Percentiles rank a stretch among this genome's conserved stretches.
These are phyloP conservation scores for Clonostachys rosea DNA, from an alignment of 2,329 filamentous ascomycete genomes.

Conservation along the genomic window DNA sequence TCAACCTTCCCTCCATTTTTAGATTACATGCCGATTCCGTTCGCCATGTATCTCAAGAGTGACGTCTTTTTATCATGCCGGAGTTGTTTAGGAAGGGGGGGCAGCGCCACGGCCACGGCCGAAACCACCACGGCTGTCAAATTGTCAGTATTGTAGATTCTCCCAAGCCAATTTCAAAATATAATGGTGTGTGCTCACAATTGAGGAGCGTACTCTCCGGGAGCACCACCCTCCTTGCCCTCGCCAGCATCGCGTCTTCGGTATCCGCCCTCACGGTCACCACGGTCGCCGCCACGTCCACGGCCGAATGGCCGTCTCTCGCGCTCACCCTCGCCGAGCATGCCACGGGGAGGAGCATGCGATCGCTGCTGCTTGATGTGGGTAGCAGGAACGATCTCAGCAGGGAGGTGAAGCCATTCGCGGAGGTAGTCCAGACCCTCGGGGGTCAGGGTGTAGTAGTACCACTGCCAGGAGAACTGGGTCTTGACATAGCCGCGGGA, in stretches of 20 bases:
- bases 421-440: constrained; percentile 99
- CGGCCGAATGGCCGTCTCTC: constrained; percentile 83
- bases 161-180: background rate
- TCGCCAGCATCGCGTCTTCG: constrained; percentile 82
- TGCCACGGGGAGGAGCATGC: constrained; percentile 95
- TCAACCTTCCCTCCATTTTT: constrained; percentile 32
- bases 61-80: constrained; percentile 31
- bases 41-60: constrained; percentile 38
- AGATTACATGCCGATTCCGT: constrained; percentile 42
- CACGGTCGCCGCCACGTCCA: constrained; percentile 70
- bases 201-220: constrained; percentile 85
- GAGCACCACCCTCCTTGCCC: constrained; percentile 88
- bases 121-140: constrained; percentile 72
- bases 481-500: constrained; percentile 99
- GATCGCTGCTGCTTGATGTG: constrained; percentile 99
- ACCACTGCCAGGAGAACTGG: constrained; percentile 99
- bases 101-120: constrained; percentile 82
- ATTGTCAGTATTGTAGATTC: constrained; percentile 6
- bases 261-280: constrained; percentile 87
- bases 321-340: constrained; percentile 84
- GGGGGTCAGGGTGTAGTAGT: constrained; percentile 99
- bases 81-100: constrained; percentile 56
- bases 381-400: constrained; percentile 98
- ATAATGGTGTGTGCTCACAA: constrained; percentile 56
- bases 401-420: constrained; percentile 99